phyloP scores from a whole-genome alignment of 1,284 basidiomycete species.

The Ceratobasidium sp. region DNA sequence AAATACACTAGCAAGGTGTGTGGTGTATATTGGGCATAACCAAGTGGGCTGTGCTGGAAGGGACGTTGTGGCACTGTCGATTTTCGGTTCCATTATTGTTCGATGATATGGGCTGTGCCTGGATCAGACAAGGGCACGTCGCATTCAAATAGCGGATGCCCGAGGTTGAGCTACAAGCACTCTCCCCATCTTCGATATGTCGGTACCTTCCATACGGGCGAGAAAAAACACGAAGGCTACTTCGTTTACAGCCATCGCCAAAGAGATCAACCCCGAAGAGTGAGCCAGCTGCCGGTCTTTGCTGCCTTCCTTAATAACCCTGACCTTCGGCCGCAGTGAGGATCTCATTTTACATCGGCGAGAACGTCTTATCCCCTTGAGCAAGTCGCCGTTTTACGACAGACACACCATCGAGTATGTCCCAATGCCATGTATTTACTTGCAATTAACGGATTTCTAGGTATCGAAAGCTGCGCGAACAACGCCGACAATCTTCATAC shows the following conservation, averaged over 20 bases:
- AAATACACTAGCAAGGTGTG: too few relatives aligned
- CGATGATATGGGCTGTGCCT: too few relatives aligned
- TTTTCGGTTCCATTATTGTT: too few relatives aligned
- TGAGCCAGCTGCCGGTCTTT: neutral
- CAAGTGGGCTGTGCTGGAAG: too few relatives aligned
- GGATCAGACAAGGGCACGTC: too few relatives aligned
- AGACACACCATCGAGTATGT: conserved; percentile 16
- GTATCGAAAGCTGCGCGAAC: conserved; percentile 14
- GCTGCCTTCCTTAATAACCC: neutral
- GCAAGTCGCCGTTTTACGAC: conserved; percentile 26
- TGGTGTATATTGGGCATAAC: too few relatives aligned
- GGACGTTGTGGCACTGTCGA: too few relatives aligned
- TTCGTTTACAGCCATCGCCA: conserved; percentile 13
- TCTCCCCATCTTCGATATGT: too few relatives aligned
- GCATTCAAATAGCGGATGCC: too few relatives aligned
- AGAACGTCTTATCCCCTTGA: conserved; percentile 30
- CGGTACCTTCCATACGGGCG: conserved; percentile 4
- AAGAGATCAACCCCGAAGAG: neutral
- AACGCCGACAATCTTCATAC: conserved; percentile 1
- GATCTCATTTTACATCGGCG: conserved; percentile 31
- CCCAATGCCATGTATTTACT: neutral
- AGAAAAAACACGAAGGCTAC: conserved; percentile 19
- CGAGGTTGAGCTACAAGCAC: too few relatives aligned
- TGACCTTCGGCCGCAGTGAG: conserved; percentile 5
- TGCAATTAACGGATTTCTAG: neutral